Conservation (phyloP, 192 early-diverging fungal species). For the Obelidium mucronatum region DNA sequence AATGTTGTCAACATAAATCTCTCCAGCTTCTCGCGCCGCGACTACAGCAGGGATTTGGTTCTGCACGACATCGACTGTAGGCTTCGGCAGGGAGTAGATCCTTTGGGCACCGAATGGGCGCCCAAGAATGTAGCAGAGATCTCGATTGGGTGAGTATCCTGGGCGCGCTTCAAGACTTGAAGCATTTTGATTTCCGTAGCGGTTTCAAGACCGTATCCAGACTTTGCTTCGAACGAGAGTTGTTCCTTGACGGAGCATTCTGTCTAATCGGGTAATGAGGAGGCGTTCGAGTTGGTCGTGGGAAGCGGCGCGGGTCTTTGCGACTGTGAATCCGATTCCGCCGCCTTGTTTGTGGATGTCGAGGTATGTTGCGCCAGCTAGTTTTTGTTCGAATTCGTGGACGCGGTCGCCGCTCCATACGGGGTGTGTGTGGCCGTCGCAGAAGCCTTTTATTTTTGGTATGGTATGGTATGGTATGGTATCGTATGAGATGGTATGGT, state of each 20-base stretch:
- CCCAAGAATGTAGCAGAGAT: slow-evolving; percentile 37
- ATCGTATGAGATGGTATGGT: too few relatives aligned
- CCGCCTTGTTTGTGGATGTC: slow-evolving; percentile 38
- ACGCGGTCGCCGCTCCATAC: slow-evolving; percentile 40
- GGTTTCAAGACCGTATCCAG: slow-evolving; percentile 34
- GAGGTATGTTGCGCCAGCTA: slow-evolving; percentile 38
- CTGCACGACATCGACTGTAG: slow-evolving; percentile 25
- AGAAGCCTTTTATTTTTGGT: background rate
- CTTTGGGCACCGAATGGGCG: slow-evolving; percentile 33
- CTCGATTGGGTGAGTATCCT: slow-evolving; percentile 19
- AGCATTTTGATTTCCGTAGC: slow-evolving; percentile 39
- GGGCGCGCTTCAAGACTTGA: slow-evolving; percentile 7
- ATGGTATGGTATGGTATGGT: background rate
- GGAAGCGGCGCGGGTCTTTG: slow-evolving; percentile 19
- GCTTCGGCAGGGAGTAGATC: slow-evolving; percentile 16
- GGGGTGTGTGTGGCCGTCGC: slow-evolving; percentile 39
- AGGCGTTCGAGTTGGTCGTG: slow-evolving; percentile 3
- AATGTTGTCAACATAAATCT: slow-evolving; percentile 37
- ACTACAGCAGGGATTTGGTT: slow-evolving; percentile 36
- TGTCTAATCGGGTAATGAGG: slow-evolving; percentile 20
- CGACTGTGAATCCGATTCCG: slow-evolving; percentile 35
- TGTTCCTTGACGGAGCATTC: slow-evolving; percentile 26
- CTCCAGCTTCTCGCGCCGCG: slow-evolving; percentile 3
- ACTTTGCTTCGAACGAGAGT: slow-evolving; percentile 37
- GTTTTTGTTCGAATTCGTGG: slow-evolving; percentile 37